These are phyloP conservation scores for Spencermartinsiella ligniputridi DNA, from an alignment of 1,139 yeast species.

Conservation along the genomic window DNA sequence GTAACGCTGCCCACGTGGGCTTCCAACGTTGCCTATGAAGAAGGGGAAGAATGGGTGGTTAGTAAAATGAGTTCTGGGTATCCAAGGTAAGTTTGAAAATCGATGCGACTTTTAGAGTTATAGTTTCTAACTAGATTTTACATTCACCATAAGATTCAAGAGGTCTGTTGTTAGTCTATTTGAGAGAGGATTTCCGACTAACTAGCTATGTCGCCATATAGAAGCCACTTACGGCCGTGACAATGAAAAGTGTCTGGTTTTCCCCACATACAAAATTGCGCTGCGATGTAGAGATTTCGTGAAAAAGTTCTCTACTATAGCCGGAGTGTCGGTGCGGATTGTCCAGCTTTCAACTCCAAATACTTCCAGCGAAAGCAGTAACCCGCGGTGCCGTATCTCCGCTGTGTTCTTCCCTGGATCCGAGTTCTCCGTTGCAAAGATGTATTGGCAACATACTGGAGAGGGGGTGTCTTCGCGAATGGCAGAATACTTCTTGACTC, in stretches of 20 bases:
- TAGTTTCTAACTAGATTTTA: constrained; percentile 48
- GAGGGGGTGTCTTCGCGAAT: constrained; percentile 88
- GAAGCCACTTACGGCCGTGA: constrained; percentile 66
- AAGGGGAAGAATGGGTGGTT: constrained; percentile 83
- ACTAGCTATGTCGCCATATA: constrained; percentile 23
- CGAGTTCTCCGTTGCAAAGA: constrained; percentile 62
- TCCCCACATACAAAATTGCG: constrained; percentile 75
- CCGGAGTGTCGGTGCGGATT: constrained; percentile 52
- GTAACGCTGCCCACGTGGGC: constrained; percentile 94
- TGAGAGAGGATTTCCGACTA: not conserved
- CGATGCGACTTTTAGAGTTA: too few relatives aligned
- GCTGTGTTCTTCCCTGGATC: constrained; percentile 67
- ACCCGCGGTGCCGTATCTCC: constrained; percentile 41
- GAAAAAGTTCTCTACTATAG: constrained; percentile 32
- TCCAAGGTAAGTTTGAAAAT: constrained; percentile 51
- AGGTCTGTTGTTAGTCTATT: constrained; percentile 39
- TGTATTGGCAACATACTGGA: constrained; percentile 96
- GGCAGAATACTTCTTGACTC: constrained; percentile 73
- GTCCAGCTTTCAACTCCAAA: constrained; percentile 75
- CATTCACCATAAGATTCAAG: constrained; percentile 67
- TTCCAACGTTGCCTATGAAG: constrained; percentile 87
- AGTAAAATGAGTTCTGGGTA: constrained; percentile 79
- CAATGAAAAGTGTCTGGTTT: constrained; percentile 67
- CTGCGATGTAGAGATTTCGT: constrained; percentile 81
- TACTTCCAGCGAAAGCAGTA: not conserved